A percentile compares a stretch with the other conserved stretches of the same genome.
Evolutionary conservation across 352 stramenopile genomes (phyloP).

Genomic region (Phytophthora melonis): DNA sequence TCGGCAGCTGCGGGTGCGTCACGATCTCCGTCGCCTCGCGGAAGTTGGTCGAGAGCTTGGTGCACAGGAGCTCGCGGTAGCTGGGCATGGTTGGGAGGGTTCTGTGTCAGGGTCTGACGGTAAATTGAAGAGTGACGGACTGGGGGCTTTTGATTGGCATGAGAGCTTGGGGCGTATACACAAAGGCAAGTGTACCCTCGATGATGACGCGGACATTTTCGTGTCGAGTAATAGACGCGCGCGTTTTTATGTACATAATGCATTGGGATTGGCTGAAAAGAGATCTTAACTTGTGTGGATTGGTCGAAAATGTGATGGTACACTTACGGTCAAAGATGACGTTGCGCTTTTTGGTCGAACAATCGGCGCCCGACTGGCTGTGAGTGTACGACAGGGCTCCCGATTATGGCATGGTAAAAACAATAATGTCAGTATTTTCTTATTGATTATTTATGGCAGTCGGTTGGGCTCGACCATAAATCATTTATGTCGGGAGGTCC

Average conservation of each 20-base stretch:
- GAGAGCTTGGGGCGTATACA: conserved; percentile 1
- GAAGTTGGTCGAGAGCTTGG: conserved; percentile 54
- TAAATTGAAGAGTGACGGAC: conserved; percentile 22
- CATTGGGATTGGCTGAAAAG: no score
- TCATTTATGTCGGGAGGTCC: no score
- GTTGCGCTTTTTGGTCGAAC: conserved; percentile 17
- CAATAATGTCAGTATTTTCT: no score
- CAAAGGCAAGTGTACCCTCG: neutral
- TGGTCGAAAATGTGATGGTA: neutral
- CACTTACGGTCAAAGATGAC: conserved; percentile 10
- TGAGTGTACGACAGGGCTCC: no score
- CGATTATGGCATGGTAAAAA: no score
- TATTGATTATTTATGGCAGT: no score
- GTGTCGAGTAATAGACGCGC: conserved; percentile 25
- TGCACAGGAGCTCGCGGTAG: conserved; percentile 42
- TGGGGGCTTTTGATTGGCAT: conserved; percentile 10
- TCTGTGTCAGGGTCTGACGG: conserved; percentile 10
- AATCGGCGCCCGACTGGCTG: neutral
- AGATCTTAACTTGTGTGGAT: no score
- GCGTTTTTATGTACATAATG: conserved; percentile 10
- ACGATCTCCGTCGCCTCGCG: conserved; percentile 43
- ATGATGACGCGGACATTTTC: conserved; percentile 26
- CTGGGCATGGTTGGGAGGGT: conserved; percentile 22
- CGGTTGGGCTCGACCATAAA: no score
- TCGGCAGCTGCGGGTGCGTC: conserved; percentile 33